A percentile compares a stretch with the other conserved stretches of the same genome.
These are phyloP conservation scores for Neophaeococcomyces mojaviensis DNA, from an alignment of 2,329 filamentous ascomycete species.

Conservation along the genomic window DNA sequence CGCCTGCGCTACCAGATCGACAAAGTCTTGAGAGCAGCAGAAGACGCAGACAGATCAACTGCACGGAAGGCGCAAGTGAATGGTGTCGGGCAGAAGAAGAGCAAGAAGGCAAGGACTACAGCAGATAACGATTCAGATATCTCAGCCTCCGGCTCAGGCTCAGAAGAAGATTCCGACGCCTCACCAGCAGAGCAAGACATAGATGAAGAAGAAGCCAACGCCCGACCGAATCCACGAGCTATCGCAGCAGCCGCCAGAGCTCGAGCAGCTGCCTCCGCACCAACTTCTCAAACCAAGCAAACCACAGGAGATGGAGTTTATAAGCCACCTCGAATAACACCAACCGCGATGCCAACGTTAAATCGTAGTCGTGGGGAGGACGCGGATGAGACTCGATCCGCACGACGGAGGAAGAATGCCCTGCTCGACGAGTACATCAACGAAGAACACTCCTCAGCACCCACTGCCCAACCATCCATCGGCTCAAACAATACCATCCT, in stretches of 20 bases:
- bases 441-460: slow-evolving; percentile 73
- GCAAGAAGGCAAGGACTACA: slow-evolving; percentile 27
- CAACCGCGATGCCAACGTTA: slow-evolving; percentile 65
- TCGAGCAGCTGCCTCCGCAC: slow-evolving; percentile 10
- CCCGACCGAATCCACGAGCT: slow-evolving; percentile 53
- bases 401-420: slow-evolving; percentile 63
- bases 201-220: slow-evolving; percentile 53
- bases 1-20: slow-evolving; percentile 93
- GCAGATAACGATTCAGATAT: slow-evolving; percentile 29
- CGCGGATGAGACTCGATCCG: slow-evolving; percentile 35
- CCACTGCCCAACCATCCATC: slow-evolving; percentile 79
- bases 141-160: slow-evolving; percentile 29
- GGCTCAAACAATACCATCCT: slow-evolving; percentile 69
- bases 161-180: slow-evolving; percentile 30
- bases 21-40: slow-evolving; percentile 80
- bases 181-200: slow-evolving; percentile 32
- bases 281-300: slow-evolving; percentile 9
- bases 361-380: slow-evolving; percentile 49
- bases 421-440: slow-evolving; percentile 89
- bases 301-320: slow-evolving; percentile 58
- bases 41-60: slow-evolving; percentile 55
- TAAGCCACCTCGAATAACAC: slow-evolving; percentile 78
- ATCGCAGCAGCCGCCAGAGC: slow-evolving; percentile 18
- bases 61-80: slow-evolving; percentile 28
- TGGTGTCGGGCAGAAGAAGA: slow-evolving; percentile 25